Evolutionary conservation across 345 rosid genomes (phyloP), one percentile per base, ranked within the genome.

Genomic region (Syzygium aromaticum): DNA sequence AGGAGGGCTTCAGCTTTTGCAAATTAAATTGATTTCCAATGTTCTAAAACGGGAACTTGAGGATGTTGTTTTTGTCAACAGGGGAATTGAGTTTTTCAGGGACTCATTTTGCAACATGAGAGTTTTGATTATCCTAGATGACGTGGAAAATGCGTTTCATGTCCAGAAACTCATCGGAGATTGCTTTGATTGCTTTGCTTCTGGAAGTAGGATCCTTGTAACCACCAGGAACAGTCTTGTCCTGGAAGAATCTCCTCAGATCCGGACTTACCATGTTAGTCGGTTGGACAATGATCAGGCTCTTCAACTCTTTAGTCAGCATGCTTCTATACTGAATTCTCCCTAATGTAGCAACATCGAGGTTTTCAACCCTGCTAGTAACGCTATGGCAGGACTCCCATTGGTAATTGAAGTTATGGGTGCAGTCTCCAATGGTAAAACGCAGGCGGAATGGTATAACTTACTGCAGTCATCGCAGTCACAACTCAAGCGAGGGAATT

Each of bases 61-160:
- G 11, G 67, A 52, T 11, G 22, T 86, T 6, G 84, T 53, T 22
- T 77, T 51, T 49, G 12, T 52, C 63, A 43, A 64, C 77, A 52
- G 46, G n/a, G 85, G 89, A 27, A 49, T 85, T 14, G 77, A 85
- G 63, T 1, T 67, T 14, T 40, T 89, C 9, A 86, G 4, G 63
- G 51, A 84, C 33, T 43, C 25, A 38, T 51, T 87, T 38, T n/a
- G 87, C 25, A 7, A 57, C 30, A 77, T 11, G 40, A 86, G 86
- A 27, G 88, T 89, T n/a, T 80, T 90, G 14, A 19, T 90, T 23
- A 77, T 89, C 17, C 88, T 90, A 15, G 91, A 90, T 59, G 90
- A 90, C 49, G 88, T 90, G 2, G 89, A 87, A 52, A 51, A 61
- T 22, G 10, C n/a, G 4, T 51, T 77, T 9, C 21, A 52, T 30